Evolutionary conservation across 345 rosid species (phyloP).

Genomic region (Crucihimalaya himalaica): DNA sequence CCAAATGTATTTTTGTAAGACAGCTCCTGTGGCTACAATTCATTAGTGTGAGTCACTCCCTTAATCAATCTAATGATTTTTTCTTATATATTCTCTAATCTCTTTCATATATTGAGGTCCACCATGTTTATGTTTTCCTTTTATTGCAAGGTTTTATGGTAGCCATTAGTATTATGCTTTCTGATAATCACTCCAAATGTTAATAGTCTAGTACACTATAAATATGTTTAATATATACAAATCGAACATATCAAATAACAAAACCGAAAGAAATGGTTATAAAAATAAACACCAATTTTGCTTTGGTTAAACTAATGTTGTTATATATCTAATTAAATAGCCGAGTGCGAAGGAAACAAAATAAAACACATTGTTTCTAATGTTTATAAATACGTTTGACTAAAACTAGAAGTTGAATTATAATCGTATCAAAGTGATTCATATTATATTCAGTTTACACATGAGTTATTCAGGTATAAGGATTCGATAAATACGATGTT

Average conservation of each 20-base stretch:
- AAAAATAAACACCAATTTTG: no score
- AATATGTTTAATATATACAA: neutral
- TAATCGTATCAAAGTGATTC: neutral
- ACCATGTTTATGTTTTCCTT: slow-evolving; percentile 18
- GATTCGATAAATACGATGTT: neutral
- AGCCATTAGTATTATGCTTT: neutral
- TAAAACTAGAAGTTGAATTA: neutral
- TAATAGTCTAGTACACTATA: neutral
- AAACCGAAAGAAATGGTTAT: no score
- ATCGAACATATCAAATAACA: neutral
- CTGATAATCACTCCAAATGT: slow-evolving; percentile 1
- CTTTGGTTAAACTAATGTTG: neutral
- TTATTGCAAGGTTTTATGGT: slow-evolving; percentile 18
- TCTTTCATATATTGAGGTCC: slow-evolving; percentile 16
- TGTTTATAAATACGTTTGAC: neutral
- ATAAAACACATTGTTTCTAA: neutral
- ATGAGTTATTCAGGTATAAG: neutral
- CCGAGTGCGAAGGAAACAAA: neutral
- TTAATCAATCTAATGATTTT: slow-evolving; percentile 32
- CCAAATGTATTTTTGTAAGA: slow-evolving; percentile 41
- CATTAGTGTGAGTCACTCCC: slow-evolving; percentile 25
- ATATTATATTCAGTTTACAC: neutral
- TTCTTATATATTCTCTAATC: slow-evolving; percentile 32
- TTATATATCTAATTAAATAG: no score
- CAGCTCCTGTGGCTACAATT: slow-evolving; percentile 38